Base-by-base conservation (phyloP, 768 basidiomycete genomes). In the Amanita jacksonii region DNA sequence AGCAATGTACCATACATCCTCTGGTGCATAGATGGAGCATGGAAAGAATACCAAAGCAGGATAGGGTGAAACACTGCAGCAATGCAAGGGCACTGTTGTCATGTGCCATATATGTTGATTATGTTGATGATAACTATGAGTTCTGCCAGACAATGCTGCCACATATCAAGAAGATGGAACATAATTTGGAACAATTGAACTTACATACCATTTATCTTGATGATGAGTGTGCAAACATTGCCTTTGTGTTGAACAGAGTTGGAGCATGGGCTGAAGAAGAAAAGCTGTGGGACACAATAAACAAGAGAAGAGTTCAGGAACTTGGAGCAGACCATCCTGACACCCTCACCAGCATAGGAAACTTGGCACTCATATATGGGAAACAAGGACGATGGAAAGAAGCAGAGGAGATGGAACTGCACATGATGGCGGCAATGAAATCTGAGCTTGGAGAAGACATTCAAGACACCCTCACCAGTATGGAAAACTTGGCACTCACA, bases 251-350 rank as follows among this genome's bases (percentile, higher is more conserved):
- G 23, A 2, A 28, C 19, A 18, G 2, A 10, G 18, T 7, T 37
- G 23, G 34, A 15, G 18, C 25, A 24, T 32, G 31, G 33, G 12
- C n/a, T 36, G 4, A 16, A 24, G 38, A 23, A 15, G 12, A 39
- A 12, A 2, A 7, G 27, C 22, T 6, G 38, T 15, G 16, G 27
- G 27, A 2, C 25, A 30, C 32, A 23, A 1, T 9, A 43, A 20
- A 0, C 22, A 25, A 5, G 12, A 27, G 22, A 25, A 6, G 15
- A 13, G 18, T 22, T 38, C 24, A 22, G 19, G 24, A 10, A 39
- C 1, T 48, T 33, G 53, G 53, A n/a, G 3, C 18, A 19, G 35
- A 54, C 19, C 53, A 54, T 27, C 46, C 39, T 18, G 30, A 54
- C 30, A 52, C 46, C 5, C 22, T 52, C 8, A 45, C 5, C 1